Conservation (phyloP, 2,329 filamentous ascomycete genomes). For the Fusarium protoensiforme region DNA sequence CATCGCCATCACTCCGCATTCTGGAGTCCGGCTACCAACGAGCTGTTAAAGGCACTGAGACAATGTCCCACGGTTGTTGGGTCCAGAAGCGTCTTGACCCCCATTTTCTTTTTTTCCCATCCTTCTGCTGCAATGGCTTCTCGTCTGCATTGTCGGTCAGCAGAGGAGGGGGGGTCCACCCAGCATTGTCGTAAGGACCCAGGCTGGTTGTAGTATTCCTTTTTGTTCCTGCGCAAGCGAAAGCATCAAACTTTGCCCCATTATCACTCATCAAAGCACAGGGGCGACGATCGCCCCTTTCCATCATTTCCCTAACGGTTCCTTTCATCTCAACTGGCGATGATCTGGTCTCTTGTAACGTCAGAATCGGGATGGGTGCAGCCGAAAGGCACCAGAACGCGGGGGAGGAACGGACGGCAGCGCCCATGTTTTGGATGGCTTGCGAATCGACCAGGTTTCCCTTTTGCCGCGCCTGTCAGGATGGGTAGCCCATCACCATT, state of each 20-base stretch:
- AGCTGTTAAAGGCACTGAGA: not conserved
- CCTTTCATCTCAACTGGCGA: conserved; percentile 15
- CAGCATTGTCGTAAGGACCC: conserved; percentile 10
- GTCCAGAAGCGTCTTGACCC: not conserved
- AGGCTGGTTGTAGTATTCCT: not conserved
- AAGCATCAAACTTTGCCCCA: conserved; percentile 17
- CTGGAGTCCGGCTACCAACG: not conserved
- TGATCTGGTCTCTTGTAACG: conserved; percentile 31
- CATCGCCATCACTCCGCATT: not conserved
- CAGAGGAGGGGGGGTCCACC: conserved; percentile 5
- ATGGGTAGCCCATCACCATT: conserved; percentile 36
- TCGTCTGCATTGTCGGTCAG: conserved; percentile 19
- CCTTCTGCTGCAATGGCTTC: not conserved
- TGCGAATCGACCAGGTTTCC: conserved; percentile 28
- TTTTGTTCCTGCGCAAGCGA: conserved; percentile 37
- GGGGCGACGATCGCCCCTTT: conserved; percentile 25
- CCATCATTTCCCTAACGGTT: conserved; percentile 24
- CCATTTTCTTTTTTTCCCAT: conserved; percentile 1
- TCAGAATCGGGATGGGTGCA: conserved; percentile 31
- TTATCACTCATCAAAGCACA: conserved; percentile 10
- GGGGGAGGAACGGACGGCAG: conserved; percentile 20
- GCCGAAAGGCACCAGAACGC: conserved; percentile 32
- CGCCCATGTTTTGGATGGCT: conserved; percentile 24
- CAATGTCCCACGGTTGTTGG: not conserved
- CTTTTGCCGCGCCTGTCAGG: conserved; percentile 42